Evolutionary conservation across 495 filamentous ascomycete species (phyloP).

Genomic region (Penicillium psychrofluorescens): DNA sequence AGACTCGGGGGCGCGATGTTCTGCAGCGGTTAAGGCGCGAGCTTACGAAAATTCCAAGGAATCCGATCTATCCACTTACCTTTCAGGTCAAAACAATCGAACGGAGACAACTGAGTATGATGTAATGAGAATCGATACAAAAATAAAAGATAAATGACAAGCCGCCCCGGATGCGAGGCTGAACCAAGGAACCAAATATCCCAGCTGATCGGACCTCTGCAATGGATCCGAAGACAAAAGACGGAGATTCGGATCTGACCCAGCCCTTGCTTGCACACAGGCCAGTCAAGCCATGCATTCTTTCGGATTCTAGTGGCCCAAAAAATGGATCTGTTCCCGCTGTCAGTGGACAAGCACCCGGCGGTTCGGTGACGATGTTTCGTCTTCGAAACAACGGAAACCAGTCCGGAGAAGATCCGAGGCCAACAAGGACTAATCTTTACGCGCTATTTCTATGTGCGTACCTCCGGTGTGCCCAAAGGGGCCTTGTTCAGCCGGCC

Average conservation of each 20-base stretch:
- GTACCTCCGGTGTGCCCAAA: slow-evolving; percentile 6
- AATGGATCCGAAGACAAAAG: neutral
- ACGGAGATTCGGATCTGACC: neutral
- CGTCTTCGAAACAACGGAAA: too few species aligned
- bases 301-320: slow-evolving; percentile 3
- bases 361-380: slow-evolving; percentile 3
- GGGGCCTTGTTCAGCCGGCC: slow-evolving; percentile 10
- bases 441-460: too few species aligned
- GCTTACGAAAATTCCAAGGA: slow-evolving; percentile 3
- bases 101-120: neutral
- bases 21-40: slow-evolving; percentile 11
- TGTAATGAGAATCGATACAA: slow-evolving; percentile 2
- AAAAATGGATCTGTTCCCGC: slow-evolving; percentile 16
- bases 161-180: neutral
- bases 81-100: neutral
- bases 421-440: too few species aligned
- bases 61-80: neutral
- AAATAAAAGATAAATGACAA: neutral
- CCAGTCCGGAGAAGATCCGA: too few species aligned
- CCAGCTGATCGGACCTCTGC: too few species aligned
- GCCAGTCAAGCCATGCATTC: slow-evolving; percentile 12
- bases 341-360: slow-evolving; percentile 12
- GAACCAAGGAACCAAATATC: neutral
- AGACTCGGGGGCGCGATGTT: neutral
- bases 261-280: slow-evolving; percentile 8